Evolutionary conservation across 805 yeast genomes (phyloP).

Genomic region (Metschnikowia rubicola): DNA sequence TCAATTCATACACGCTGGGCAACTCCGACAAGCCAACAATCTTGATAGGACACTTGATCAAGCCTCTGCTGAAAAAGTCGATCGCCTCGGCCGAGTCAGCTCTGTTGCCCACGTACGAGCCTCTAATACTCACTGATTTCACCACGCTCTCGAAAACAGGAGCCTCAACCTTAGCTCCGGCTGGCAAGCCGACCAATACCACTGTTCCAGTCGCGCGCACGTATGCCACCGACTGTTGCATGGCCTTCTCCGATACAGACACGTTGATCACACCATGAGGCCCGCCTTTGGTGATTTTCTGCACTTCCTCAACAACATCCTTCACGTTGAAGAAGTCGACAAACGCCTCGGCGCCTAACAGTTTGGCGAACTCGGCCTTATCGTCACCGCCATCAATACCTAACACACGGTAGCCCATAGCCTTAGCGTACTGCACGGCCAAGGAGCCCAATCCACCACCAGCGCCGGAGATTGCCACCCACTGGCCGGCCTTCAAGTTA

Average conservation of each 20-base stretch:
- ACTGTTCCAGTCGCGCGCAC: slow-evolving; percentile 34
- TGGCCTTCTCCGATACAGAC: slow-evolving; percentile 68
- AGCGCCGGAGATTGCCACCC: slow-evolving; percentile 78
- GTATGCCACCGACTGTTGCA: slow-evolving; percentile 44
- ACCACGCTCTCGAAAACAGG: slow-evolving; percentile 73
- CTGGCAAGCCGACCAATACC: slow-evolving; percentile 67
- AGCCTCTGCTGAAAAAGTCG: slow-evolving; percentile 69
- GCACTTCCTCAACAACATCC: slow-evolving; percentile 54
- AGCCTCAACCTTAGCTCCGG: slow-evolving; percentile 68
- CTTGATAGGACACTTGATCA: slow-evolving; percentile 69
- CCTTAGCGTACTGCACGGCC: slow-evolving; percentile 71
- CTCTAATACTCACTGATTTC: slow-evolving; percentile 66
- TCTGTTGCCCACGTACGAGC: slow-evolving; percentile 88
- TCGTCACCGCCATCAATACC: slow-evolving; percentile 71
- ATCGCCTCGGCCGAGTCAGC: slow-evolving; percentile 81
- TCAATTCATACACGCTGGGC: slow-evolving; percentile 64
- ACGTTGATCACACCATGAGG: slow-evolving; percentile 75
- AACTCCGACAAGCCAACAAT: slow-evolving; percentile 72
- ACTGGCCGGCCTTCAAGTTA: slow-evolving; percentile 61
- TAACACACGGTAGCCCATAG: slow-evolving; percentile 71
- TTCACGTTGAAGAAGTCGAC: slow-evolving; percentile 37
- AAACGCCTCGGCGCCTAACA: slow-evolving; percentile 27
- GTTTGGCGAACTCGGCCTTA: slow-evolving; percentile 47
- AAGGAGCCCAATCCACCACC: slow-evolving; percentile 78
- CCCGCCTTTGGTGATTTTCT: slow-evolving; percentile 64